Evolutionary conservation across 352 stramenopile genomes (phyloP).

Genomic region (Labyrinthula sp.): DNA sequence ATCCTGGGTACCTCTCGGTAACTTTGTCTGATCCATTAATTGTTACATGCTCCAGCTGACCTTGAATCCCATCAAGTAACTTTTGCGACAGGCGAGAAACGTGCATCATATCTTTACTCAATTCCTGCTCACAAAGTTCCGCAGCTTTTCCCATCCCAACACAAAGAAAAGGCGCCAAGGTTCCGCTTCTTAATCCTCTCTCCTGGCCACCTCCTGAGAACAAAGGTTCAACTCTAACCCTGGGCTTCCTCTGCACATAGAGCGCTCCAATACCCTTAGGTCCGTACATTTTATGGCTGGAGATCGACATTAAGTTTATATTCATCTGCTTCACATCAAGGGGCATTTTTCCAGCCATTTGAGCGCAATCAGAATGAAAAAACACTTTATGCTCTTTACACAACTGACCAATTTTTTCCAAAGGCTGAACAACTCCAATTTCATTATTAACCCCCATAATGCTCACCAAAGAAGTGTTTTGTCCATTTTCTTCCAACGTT

Average conservation of each 20-base stretch:
- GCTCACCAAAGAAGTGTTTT: conserved; percentile 81
- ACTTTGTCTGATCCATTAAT: conserved; percentile 82
- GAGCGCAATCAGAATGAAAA: conserved; percentile 95
- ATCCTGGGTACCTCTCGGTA: conserved; percentile 72
- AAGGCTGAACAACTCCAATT: conserved; percentile 90
- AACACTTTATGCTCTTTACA: conserved; percentile 74
- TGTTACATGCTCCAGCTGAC: conserved; percentile 69
- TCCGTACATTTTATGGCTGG: conserved; percentile 93
- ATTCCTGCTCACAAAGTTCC: conserved; percentile 70
- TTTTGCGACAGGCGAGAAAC: conserved; percentile 47
- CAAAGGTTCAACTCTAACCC: conserved; percentile 85
- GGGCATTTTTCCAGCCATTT: conserved; percentile 89
- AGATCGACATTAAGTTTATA: conserved; percentile 95
- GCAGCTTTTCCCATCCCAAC: conserved; percentile 68
- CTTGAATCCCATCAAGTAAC: conserved; percentile 65
- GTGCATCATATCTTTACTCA: conserved; percentile 80
- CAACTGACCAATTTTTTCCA: conserved; percentile 83
- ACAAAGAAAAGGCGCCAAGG: conserved; percentile 48
- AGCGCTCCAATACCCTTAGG: conserved; percentile 92
- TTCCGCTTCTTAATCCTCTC: conserved; percentile 75
- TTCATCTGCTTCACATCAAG: conserved; percentile 94
- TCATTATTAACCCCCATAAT: conserved; percentile 99
- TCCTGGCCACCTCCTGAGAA: conserved; percentile 94
- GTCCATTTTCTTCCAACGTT: conserved; percentile 70
- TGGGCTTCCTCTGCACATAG: conserved; percentile 76